A percentile compares a stretch with the other conserved stretches of the same genome.
phyloP scores from a whole-genome alignment of 1,284 basidiomycete genomes.

The Chalciporus sp. region DNA sequence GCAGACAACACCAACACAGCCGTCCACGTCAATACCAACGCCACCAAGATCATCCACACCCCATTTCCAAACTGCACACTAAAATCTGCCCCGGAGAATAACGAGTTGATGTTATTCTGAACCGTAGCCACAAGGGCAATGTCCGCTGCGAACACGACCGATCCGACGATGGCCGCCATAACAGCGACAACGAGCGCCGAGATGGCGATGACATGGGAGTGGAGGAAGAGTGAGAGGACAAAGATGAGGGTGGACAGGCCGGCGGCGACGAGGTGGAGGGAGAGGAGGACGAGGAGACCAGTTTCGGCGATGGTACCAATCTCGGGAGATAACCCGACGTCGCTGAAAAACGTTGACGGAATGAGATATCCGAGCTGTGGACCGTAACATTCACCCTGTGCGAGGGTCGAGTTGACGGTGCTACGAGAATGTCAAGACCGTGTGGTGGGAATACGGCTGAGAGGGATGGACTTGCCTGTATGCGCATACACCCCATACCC shows the following conservation, averaged over 20 bases:
- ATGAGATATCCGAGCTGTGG: conserved; percentile 60
- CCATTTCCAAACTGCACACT: conserved; percentile 62
- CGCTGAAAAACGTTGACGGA: conserved; percentile 41
- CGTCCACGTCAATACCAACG: conserved; percentile 57
- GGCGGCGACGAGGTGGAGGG: conserved; percentile 66
- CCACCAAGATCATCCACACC: conserved; percentile 68
- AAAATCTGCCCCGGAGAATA: conserved; percentile 45
- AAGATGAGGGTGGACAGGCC: conserved; percentile 58
- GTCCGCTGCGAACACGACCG: conserved; percentile 60
- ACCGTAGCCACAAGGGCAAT: conserved; percentile 59
- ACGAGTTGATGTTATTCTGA: conserved; percentile 42
- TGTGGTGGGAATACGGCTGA: not conserved
- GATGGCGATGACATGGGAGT: conserved; percentile 55
- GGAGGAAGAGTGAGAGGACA: conserved; percentile 57
- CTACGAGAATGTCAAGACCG: conserved; percentile 14
- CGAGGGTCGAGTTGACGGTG: not conserved
- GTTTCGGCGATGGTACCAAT: conserved; percentile 50
- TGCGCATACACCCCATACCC: conserved; percentile 77
- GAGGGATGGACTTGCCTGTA: conserved; percentile 41
- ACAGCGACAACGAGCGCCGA: conserved; percentile 59
- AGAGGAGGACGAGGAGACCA: conserved; percentile 57
- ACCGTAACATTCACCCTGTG: conserved; percentile 51
- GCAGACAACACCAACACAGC: conserved; percentile 61
- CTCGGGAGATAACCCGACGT: conserved; percentile 45
- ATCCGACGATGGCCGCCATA: conserved; percentile 54